Percentiles rank a stretch among this genome's conserved stretches.
phyloP scores from a whole-genome alignment of 2,329 filamentous ascomycete species.

The Elsinoe ampelina region DNA sequence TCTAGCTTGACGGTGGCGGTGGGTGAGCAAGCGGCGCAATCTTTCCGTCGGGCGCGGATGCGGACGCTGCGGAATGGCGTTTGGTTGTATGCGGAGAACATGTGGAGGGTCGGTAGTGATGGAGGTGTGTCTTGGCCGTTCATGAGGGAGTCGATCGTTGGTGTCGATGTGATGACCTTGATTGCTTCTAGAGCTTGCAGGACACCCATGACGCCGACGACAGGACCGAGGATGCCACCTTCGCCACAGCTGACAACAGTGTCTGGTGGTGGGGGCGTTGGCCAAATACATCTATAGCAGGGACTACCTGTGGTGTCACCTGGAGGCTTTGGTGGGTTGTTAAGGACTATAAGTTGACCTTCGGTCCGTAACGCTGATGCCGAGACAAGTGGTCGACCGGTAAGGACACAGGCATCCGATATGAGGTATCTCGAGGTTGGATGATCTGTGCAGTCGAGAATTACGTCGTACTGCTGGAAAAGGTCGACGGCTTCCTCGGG shows the following conservation, averaged over 20 bases:
- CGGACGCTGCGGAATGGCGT: conserved; percentile 62
- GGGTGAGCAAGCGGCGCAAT: conserved; percentile 69
- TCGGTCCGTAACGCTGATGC: conserved; percentile 83
- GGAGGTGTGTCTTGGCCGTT: neutral
- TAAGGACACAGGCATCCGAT: conserved; percentile 76
- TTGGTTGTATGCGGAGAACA: conserved; percentile 47
- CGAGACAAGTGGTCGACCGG: conserved; percentile 71
- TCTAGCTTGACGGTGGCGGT: conserved; percentile 53
- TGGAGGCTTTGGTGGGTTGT: conserved; percentile 59
- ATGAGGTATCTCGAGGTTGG: conserved; percentile 87
- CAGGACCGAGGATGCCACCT: conserved; percentile 82
- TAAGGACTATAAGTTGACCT: conserved; percentile 82
- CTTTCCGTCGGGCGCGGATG: conserved; percentile 57
- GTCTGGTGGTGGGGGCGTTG: conserved; percentile 72
- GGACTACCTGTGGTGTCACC: conserved; percentile 58
- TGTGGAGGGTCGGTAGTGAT: conserved; percentile 34
- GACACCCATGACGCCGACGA: conserved; percentile 88
- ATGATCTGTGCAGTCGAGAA: conserved; percentile 93
- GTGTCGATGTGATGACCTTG: conserved; percentile 54
- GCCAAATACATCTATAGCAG: conserved; percentile 92
- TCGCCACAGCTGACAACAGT: conserved; percentile 82
- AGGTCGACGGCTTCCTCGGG: conserved; percentile 58
- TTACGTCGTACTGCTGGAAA: conserved; percentile 64
- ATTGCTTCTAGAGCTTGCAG: conserved; percentile 84
- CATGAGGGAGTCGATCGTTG: conserved; percentile 17